Percentiles rank a stretch among this genome's conserved stretches.
phyloP scores from a whole-genome alignment of 768 basidiomycete genomes.

The Trametes coccinea region DNA sequence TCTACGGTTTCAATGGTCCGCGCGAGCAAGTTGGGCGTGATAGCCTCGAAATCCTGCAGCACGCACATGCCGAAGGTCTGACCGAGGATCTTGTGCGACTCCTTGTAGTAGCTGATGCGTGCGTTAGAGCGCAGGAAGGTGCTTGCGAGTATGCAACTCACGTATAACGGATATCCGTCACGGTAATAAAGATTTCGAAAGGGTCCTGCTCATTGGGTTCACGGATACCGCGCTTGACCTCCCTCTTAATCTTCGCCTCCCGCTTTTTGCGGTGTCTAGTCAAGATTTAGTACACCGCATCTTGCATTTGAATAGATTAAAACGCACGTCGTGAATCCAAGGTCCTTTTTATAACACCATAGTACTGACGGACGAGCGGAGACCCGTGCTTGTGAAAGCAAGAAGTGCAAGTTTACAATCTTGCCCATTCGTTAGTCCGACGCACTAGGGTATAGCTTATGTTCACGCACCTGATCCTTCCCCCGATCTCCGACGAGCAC shows the following conservation, averaged over 20 bases:
- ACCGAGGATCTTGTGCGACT: slow-evolving; percentile 94
- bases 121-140: background rate
- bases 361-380: slow-evolving; percentile 89
- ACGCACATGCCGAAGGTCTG: slow-evolving; percentile 98
- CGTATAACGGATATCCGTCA: slow-evolving; percentile 99
- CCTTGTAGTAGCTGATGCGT: slow-evolving; percentile 79
- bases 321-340: slow-evolving; percentile 89
- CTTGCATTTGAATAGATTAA: no score
- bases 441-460: no score
- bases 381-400: slow-evolving; percentile 88
- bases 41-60: slow-evolving; percentile 96
- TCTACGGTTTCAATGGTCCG: slow-evolving; percentile 98
- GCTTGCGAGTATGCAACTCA: slow-evolving; percentile 41
- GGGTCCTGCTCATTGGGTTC: slow-evolving; percentile 96
- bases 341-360: slow-evolving; percentile 99
- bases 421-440: slow-evolving; percentile 29
- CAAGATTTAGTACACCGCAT: background rate
- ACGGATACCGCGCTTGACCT: slow-evolving; percentile 90
- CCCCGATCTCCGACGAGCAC: slow-evolving; percentile 95
- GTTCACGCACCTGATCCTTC: slow-evolving; percentile 72
- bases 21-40: slow-evolving; percentile 96
- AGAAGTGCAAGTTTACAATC: slow-evolving; percentile 94
- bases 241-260: slow-evolving; percentile 94
- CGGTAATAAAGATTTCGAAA: slow-evolving; percentile 97
- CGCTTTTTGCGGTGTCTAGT: slow-evolving; percentile 91